Evolutionary conservation across 2,329 filamentous ascomycete species (phyloP).

Genomic region (Falciphora oryzae): DNA sequence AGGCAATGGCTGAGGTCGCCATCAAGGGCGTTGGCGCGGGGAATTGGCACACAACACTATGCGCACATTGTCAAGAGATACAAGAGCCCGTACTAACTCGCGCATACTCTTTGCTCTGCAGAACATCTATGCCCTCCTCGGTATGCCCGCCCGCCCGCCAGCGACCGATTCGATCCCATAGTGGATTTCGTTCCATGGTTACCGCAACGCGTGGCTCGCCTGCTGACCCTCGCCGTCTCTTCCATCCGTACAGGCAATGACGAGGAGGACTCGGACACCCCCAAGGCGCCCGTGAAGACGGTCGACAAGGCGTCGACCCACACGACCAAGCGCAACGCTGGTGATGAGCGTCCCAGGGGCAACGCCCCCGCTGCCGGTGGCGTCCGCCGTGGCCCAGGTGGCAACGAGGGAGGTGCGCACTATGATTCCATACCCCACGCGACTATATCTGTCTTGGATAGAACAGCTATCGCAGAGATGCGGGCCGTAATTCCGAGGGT

Average conservation of each 20-base stretch:
- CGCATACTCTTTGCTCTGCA: slow-evolving; percentile 30
- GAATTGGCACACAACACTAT: neutral
- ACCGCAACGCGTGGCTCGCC: neutral
- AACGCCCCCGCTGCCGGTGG: slow-evolving; percentile 3
- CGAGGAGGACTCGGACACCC: slow-evolving; percentile 63
- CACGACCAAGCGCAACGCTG: slow-evolving; percentile 78
- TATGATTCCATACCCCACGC: neutral
- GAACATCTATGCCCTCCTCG: slow-evolving; percentile 98
- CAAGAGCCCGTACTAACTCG: neutral
- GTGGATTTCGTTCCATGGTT: neutral
- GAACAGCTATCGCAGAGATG: neutral
- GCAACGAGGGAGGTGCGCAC: slow-evolving; percentile 79
- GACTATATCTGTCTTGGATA: neutral
- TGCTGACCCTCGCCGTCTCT: slow-evolving; percentile 14
- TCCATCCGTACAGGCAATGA: slow-evolving; percentile 48
- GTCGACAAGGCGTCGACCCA: slow-evolving; percentile 77
- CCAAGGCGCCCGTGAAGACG: slow-evolving; percentile 76
- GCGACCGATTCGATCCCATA: slow-evolving; percentile 7
- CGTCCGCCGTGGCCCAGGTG: slow-evolving; percentile 29
- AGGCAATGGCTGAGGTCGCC: neutral
- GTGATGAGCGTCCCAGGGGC: slow-evolving; percentile 57
- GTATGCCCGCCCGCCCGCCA: slow-evolving; percentile 50
- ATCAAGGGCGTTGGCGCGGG: neutral
- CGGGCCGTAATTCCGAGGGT: slow-evolving; percentile 14
- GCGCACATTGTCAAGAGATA: neutral